phyloP scores from a whole-genome alignment of 352 stramenopile species.

The Globisporangium megalacanthum region DNA sequence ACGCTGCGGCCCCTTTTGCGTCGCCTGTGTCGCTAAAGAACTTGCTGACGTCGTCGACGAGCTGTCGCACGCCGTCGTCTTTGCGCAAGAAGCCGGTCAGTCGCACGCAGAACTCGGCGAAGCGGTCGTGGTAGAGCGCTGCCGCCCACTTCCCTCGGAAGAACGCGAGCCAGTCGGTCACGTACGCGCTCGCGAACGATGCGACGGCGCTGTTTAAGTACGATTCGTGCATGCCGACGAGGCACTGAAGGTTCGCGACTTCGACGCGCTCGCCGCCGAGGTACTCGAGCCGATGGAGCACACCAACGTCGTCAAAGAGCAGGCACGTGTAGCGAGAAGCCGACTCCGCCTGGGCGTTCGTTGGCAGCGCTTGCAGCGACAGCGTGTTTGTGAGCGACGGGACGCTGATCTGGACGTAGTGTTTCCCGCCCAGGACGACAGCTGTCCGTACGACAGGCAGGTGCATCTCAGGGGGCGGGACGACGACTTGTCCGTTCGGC shows the following conservation, averaged over 20 bases:
- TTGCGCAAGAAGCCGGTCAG: constrained; percentile 57
- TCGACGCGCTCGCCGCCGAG: constrained; percentile 49
- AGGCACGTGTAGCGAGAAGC: constrained; percentile 50
- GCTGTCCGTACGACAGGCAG: constrained; percentile 50
- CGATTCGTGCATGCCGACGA: constrained; percentile 81
- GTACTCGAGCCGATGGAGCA: constrained; percentile 72
- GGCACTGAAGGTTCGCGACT: constrained; percentile 56
- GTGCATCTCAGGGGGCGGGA: constrained; percentile 62
- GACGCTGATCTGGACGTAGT: constrained; percentile 70
- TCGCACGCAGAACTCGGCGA: constrained; percentile 59
- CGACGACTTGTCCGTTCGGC: constrained; percentile 21
- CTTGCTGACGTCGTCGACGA: constrained; percentile 52
- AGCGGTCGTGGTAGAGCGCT: constrained; percentile 76
- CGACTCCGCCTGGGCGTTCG: constrained; percentile 23
- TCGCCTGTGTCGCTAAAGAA: constrained; percentile 67
- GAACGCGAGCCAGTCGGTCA: constrained; percentile 83
- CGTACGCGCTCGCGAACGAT: constrained; percentile 60
- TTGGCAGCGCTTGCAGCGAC: constrained; percentile 51
- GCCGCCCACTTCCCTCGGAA: constrained; percentile 74
- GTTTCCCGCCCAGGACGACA: constrained; percentile 41
- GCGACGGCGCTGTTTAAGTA: constrained; percentile 81
- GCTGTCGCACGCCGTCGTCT: constrained; percentile 57
- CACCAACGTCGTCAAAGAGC: constrained; percentile 70
- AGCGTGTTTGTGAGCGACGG: constrained; percentile 64
- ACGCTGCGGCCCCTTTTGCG: constrained; percentile 46